Conservation (phyloP, 2,329 filamentous ascomycete species). For the Botrytis fragariae region DNA sequence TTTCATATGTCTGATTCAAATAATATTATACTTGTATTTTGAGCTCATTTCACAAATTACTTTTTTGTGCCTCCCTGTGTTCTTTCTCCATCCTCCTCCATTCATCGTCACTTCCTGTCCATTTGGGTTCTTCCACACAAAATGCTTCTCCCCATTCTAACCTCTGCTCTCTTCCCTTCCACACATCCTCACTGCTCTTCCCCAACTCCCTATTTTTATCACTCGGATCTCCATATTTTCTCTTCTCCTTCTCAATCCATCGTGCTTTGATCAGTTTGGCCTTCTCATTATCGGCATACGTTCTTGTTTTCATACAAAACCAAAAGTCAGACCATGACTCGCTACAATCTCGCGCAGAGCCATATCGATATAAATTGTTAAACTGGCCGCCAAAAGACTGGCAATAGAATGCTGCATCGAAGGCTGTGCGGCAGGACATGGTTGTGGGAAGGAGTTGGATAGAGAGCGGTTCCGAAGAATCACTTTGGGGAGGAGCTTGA, state of each 20-base stretch:
- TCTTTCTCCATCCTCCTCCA: conserved; percentile 34
- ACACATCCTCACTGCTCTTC: conserved; percentile 87
- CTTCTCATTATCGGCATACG: conserved; percentile 57
- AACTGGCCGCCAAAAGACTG: conserved; percentile 88
- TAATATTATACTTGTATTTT: background rate
- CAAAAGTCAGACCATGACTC: conserved; percentile 93
- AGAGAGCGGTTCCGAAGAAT: conserved; percentile 47
- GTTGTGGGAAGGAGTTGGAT: conserved; percentile 72
- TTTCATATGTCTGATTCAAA: background rate
- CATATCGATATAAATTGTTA: conserved; percentile 86
- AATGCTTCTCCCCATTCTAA: conserved; percentile 46
- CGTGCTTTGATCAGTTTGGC: conserved; percentile 45
- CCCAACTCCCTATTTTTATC: conserved; percentile 56
- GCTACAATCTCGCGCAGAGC: conserved; percentile 70
- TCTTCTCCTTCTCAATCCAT: conserved; percentile 50
- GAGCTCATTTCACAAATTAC: background rate
- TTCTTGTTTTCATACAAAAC: conserved; percentile 90
- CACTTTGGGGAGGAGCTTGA: conserved; percentile 22
- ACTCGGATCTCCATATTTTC: conserved; percentile 46
- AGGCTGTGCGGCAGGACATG: conserved; percentile 87
- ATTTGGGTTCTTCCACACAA: conserved; percentile 15
- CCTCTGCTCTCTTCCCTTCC: conserved; percentile 68
- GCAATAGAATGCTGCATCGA: conserved; percentile 94
- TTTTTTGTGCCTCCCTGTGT: background rate
- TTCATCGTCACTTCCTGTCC: conserved; percentile 20